Base-by-base conservation (phyloP, 768 basidiomycete species). In the Tricholoma matsutake region DNA sequence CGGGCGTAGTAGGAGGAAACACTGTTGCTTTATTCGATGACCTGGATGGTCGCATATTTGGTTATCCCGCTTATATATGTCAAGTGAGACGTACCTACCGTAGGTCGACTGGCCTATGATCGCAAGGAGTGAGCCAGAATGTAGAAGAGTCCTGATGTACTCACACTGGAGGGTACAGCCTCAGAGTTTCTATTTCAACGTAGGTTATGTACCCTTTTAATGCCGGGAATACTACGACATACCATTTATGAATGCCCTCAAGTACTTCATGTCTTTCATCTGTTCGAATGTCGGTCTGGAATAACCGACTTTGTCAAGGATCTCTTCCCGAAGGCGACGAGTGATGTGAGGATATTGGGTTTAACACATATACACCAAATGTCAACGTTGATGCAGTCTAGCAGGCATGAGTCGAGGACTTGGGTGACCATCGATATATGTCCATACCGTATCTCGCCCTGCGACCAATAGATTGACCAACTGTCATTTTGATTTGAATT, bases 231-330 rank as follows among this genome's bases (percentile, higher is more conserved):
- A 9, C 22, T 25, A 5, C n/a, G 49, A 29, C 76, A 14, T 32
- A 83, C 77, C 79, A 67, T 87, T 86, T 56, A 86, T 78, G 58
- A 85, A 77, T 4, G 84, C 85, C 39, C 83, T 69, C 60, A 86
- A 69, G 64, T 82, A 88, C 61, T 83, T 84, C 83, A 86, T 81
- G 10, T 79, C 77, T 32, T 81, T 74, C 62, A 87, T 76, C 52
- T 84, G 79, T 43, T 85, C 84, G 64, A 81, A 82, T 1, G 83
- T 81, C 0, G 86, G 86, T 2, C 76, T 68, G 3, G 66, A 71
- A 7, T 73, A 67, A 0, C 85, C 85, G n/a, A 86, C 76, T 13
- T 73, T 71, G 11, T 71, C 69, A 3, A 81, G 59, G n/a, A 87
- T 77, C 66, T 88, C 86, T 29, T 77, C 71, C 14, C 83, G 79